These are phyloP conservation scores for Neurospora sp. DNA, from an alignment of 2,329 filamentous ascomycete genomes.

Conservation along the genomic window DNA sequence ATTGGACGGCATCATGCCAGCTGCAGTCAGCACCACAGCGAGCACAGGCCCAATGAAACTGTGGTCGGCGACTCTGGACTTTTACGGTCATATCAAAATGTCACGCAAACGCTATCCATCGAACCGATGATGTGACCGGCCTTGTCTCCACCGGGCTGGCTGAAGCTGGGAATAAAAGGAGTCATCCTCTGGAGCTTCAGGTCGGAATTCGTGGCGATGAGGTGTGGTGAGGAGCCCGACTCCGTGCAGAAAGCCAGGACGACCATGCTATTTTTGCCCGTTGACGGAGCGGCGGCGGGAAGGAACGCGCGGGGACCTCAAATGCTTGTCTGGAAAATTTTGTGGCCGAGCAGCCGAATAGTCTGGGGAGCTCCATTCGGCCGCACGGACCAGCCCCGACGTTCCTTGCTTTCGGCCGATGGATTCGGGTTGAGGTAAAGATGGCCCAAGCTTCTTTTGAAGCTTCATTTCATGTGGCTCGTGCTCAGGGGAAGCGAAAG, in stretches of 20 bases:
- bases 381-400: neutral
- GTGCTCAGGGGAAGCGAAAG: neutral
- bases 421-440: neutral
- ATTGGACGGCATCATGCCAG: neutral
- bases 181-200: neutral
- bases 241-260: neutral
- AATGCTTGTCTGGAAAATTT: neutral
- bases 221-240: neutral
- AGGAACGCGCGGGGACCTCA: neutral
- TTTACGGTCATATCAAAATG: neutral
- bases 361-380: neutral
- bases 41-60: neutral
- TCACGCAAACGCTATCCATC: conserved; percentile 7
- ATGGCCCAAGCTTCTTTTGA: neutral
- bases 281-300: neutral
- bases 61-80: neutral
- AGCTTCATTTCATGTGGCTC: neutral
- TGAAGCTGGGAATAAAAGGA: neutral
- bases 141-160: conserved; percentile 7
- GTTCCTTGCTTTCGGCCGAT: neutral
- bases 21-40: neutral
- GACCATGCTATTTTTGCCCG: neutral
- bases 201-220: neutral
- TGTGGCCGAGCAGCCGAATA: neutral
- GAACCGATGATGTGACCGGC: conserved; percentile 13